These are phyloP conservation scores for Neoarthrinium moseri DNA, from an alignment of 2,329 filamentous ascomycete species.

Conservation along the genomic window DNA sequence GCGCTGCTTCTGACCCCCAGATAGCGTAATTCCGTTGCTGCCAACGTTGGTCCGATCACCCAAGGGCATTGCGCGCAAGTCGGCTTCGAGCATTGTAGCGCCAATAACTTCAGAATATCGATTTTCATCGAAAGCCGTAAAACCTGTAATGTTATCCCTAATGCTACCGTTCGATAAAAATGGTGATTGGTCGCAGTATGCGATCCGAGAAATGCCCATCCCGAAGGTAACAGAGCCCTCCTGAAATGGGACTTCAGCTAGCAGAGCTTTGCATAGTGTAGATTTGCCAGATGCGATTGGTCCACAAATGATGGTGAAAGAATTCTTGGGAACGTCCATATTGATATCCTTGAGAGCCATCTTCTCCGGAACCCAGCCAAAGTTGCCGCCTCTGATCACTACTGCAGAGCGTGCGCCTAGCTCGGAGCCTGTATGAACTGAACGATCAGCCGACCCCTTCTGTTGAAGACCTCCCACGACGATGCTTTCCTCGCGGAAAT, in stretches of 20 bases:
- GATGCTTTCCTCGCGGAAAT: constrained; percentile 17
- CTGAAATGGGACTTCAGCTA: constrained; percentile 32
- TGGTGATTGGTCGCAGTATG: constrained; percentile 36
- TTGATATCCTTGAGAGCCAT: constrained; percentile 28
- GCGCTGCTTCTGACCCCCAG: constrained; percentile 45
- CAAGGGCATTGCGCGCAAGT: constrained; percentile 31
- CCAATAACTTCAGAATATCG: constrained; percentile 27
- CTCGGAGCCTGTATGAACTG: neutral
- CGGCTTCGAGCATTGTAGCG: constrained; percentile 21
- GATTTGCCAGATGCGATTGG: constrained; percentile 45
- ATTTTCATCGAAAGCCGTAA: constrained; percentile 19
- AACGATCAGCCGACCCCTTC: neutral
- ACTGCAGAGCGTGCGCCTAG: too few relatives aligned
- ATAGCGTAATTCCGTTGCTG: constrained; percentile 43
- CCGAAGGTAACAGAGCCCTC: constrained; percentile 22
- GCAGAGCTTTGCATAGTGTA: constrained; percentile 38
- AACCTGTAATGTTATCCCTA: constrained; percentile 27
- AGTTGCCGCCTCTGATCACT: constrained; percentile 22
- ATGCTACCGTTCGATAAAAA: constrained; percentile 34
- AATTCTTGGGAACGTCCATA: constrained; percentile 26
- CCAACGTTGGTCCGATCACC: constrained; percentile 40
- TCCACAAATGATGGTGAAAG: constrained; percentile 39
- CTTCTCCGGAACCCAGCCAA: constrained; percentile 32
- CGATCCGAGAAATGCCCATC: constrained; percentile 22
- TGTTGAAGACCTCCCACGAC: neutral